Base-by-base conservation (phyloP, 1,284 basidiomycete species). In the Leccinum pachyderme region DNA sequence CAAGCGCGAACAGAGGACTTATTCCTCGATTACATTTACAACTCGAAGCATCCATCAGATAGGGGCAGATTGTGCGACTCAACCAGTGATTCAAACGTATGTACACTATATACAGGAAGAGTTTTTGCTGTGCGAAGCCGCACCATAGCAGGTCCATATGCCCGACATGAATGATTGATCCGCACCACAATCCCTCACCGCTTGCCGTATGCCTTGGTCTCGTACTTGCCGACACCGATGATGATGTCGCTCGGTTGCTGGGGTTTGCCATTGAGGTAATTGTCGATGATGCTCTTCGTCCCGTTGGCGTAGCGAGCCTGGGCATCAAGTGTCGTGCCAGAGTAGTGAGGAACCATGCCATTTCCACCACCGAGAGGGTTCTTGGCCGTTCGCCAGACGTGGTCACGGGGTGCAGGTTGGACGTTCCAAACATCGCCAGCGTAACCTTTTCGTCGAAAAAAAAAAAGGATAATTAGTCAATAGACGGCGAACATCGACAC, bases 291-390 rank as follows among this genome's bases (percentile, higher is more conserved):
- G 59, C 81, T 80, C 77, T 81, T 87, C 29, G 87, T 82, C 25
- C 95, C 95, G 41, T 76, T 74, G 9, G 94, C 93, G 71, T 98
- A 98, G 54, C 95, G 89, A 46, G 77, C 81, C 76, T 97, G 95
- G 1, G 95, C 94, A 66, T 97, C 95, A 58, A 97, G 81, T 5
- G 94, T 94, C 11, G 94, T 95, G 43, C 93, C 93, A 60, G 86
- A 89, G 75, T 91, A 91, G 69, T 94, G 90, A 13, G 89, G 86
- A n/a, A 88, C 86, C 89, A 91, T 90, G 63, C 86, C 90, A 72
- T 92, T 91, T 31, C 92, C 93, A 54, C 81, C 88, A 24, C 86
- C 87, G 28, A 89, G 79, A 43, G 83, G 82, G 78, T 92, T 92
- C 78, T 88, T 86, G 81, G 87, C 83, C 47, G 81, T 84, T 59